These are phyloP conservation scores for Nakazawaea anatomiae DNA, from an alignment of 805 yeast species.

Conservation along the genomic window DNA sequence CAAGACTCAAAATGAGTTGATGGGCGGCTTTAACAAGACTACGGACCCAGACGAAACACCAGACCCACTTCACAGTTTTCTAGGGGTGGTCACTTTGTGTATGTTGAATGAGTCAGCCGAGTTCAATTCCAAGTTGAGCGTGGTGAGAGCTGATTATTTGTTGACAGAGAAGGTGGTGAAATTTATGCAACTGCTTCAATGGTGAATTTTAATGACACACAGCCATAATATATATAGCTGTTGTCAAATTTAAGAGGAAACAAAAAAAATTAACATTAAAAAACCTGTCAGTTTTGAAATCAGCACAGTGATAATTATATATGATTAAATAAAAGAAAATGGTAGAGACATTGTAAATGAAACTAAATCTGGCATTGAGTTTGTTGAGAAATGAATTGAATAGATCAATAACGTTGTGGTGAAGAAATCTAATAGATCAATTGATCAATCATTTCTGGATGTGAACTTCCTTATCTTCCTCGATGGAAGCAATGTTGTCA, in stretches of 20 bases:
- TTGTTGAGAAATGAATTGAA: no score
- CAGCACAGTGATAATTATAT: neutral
- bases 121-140: conserved; percentile 11
- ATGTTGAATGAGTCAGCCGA: conserved; percentile 23
- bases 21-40: conserved; percentile 80
- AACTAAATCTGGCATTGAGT: no score
- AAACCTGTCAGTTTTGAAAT: neutral
- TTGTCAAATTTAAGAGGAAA: neutral
- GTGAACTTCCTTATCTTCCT: conserved; percentile 63
- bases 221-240: neutral
- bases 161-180: conserved; percentile 16
- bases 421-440: neutral
- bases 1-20: conserved; percentile 50
- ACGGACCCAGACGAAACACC: conserved; percentile 46
- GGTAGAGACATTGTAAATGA: no score
- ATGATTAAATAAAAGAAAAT: no score
- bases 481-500: conserved; percentile 51
- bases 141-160: conserved; percentile 25
- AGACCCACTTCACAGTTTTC: conserved; percentile 63
- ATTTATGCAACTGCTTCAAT: conserved; percentile 9
- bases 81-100: conserved; percentile 52
- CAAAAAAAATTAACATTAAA: neutral
- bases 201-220: conserved; percentile 1
- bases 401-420: no score
- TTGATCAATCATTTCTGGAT: conserved; percentile 16